Conservation (phyloP, 148 eudicot species). For the Bassia scoparia region DNA sequence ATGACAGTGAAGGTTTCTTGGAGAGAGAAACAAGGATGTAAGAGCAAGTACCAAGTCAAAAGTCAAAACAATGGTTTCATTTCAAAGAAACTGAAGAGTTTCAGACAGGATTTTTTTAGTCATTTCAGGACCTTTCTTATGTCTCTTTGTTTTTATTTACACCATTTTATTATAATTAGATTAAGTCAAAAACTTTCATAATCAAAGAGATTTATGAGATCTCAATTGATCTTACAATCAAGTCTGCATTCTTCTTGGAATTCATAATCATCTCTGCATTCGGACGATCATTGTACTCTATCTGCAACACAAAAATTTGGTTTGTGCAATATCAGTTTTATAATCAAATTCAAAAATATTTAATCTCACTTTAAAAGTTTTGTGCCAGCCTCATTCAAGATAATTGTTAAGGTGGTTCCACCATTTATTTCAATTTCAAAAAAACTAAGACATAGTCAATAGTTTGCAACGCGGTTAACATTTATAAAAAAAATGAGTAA, state of each 20-base stretch:
- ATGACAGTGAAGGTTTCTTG: not conserved
- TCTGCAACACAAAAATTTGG: conserved; percentile 39
- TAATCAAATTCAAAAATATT: not conserved
- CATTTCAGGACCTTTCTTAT: not conserved
- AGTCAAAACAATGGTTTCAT: not conserved
- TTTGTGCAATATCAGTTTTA: not conserved
- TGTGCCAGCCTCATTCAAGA: too few species aligned
- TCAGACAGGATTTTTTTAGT: not conserved
- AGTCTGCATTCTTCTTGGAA: conserved; percentile 87
- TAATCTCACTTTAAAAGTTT: not conserved
- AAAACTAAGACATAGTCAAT: too few species aligned
- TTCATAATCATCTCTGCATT: conserved; percentile 86
- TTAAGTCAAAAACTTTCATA: not conserved
- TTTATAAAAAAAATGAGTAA: too few species aligned
- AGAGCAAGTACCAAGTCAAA: not conserved
- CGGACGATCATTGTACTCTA: conserved; percentile 87
- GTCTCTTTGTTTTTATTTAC: not conserved
- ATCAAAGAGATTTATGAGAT: conserved; percentile 20
- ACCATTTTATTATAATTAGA: not conserved
- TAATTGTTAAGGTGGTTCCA: too few species aligned
- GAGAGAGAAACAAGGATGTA: not conserved
- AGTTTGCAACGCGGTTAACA: too few species aligned
- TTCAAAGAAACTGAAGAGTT: not conserved
- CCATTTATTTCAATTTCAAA: too few species aligned
- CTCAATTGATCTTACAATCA: conserved; percentile 70